These are phyloP conservation scores for Chaetomidium leptoderma DNA, from an alignment of 495 filamentous ascomycete species.

Conservation along the genomic window DNA sequence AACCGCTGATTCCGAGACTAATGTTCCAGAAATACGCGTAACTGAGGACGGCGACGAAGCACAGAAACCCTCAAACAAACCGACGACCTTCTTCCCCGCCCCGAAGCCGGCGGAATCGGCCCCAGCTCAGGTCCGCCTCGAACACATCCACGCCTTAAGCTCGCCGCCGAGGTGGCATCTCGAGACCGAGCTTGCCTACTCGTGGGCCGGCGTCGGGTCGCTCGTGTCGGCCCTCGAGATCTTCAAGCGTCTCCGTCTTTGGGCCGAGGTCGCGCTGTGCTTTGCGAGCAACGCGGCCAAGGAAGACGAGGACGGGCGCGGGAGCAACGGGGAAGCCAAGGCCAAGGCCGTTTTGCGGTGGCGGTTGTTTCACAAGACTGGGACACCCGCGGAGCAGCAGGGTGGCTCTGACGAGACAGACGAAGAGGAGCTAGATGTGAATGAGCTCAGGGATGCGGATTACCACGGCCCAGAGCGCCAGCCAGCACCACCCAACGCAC, in stretches of 20 bases:
- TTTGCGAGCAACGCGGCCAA: conserved; percentile 57
- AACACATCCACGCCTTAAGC: conserved; percentile 74
- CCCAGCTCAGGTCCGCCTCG: conserved; percentile 66
- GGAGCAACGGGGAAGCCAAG: conserved; percentile 63
- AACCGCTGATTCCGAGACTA: conserved; percentile 12
- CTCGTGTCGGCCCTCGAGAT: conserved; percentile 90
- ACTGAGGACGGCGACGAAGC: conserved; percentile 23
- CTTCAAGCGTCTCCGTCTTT: conserved; percentile 89
- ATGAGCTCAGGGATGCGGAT: conserved; percentile 48
- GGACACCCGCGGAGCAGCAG: conserved; percentile 25
- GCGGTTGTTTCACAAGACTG: conserved; percentile 66
- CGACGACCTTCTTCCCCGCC: conserved; percentile 77
- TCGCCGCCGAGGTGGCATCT: conserved; percentile 89
- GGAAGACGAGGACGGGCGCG: conserved; percentile 57
- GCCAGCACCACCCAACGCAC: conserved; percentile 74
- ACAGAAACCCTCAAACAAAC: conserved; percentile 25
- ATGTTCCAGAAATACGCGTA: conserved; percentile 41
- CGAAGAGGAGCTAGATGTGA: conserved; percentile 46
- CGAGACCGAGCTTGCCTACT: conserved; percentile 85
- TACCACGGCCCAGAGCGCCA: conserved; percentile 57
- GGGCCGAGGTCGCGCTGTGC: conserved; percentile 93
- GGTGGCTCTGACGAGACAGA: conserved; percentile 44
- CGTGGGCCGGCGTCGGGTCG: conserved; percentile 83
- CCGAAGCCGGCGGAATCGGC: conserved; percentile 74
- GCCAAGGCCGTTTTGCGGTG: conserved; percentile 68